Evolutionary conservation across 257 asterid species (phyloP).

Genomic region (Marsdenia floribunda): DNA sequence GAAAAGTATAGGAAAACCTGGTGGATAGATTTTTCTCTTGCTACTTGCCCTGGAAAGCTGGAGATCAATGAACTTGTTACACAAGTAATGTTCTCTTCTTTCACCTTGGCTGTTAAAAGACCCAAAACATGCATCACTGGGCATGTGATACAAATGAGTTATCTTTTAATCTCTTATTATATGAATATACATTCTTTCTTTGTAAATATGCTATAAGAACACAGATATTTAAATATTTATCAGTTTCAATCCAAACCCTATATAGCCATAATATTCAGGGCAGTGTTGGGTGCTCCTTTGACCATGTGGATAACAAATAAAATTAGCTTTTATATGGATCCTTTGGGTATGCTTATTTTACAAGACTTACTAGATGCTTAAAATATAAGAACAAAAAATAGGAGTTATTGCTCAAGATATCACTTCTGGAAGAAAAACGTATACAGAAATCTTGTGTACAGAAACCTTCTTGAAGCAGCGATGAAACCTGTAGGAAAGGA

Average conservation of each 20-base stretch:
- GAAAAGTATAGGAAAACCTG: slow-evolving; percentile 43
- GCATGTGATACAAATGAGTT: not conserved
- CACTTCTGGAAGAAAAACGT: not conserved
- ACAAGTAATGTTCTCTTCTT: slow-evolving; percentile 9
- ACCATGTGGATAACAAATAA: not conserved
- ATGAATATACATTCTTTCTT: not conserved
- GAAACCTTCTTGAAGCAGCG: slow-evolving; percentile 64
- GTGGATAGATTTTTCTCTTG: slow-evolving; percentile 6
- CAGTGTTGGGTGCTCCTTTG: not conserved
- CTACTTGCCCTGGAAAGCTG: slow-evolving; percentile 4
- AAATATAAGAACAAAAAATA: not conserved
- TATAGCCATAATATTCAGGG: not conserved
- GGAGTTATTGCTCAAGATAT: not conserved
- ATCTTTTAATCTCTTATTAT: not conserved
- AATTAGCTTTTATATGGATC: not conserved
- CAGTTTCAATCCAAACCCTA: too few relatives aligned
- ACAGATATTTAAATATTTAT: not conserved
- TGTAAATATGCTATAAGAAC: not conserved
- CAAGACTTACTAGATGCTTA: not conserved
- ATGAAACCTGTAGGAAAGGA: slow-evolving; percentile 63
- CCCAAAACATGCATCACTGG: not conserved
- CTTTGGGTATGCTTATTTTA: not conserved
- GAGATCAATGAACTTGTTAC: not conserved
- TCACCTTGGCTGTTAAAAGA: not conserved
- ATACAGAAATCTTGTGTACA: slow-evolving; percentile 23